Base-by-base conservation (phyloP, 305 asterid species). In the Plantago rigida region DNA sequence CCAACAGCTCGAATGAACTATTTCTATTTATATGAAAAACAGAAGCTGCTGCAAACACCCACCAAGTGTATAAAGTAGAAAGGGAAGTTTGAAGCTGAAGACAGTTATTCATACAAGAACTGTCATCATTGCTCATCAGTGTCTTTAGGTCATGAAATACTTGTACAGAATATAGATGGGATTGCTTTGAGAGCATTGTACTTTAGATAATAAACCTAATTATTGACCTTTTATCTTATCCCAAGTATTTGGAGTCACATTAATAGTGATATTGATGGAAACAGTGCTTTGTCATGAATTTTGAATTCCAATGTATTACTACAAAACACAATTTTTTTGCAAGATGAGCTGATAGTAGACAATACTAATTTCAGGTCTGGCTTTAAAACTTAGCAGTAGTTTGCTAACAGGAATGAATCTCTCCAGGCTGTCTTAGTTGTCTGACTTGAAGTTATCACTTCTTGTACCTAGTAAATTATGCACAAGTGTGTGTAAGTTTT, bases 401-500 rank as follows among this genome's bases (percentile, higher is more conserved):
- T 52, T 52, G 57, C 8, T 52, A 28, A 1, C 56, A 51, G 9
- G 22, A 51, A 51, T 19, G 56, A 51, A 8, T 51, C 41, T 34
- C 41, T 4, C 9, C 5, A 1, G 26, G 47, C 9, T 4, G 47
- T 50, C 5, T 44, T 44, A 15, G 42, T 55, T 42, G 41, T 24
- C 29, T 45, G 58, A 62, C 41, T n/a, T 3, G 64, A 12, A 50
- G 34, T 56, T 65, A 42, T 62, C 57, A 36, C 57, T 58, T 56
- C 19, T 49, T 56, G 17, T 49, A 47, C 41, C 12, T 28, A 56
- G 39, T 50, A 13, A 9, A 56, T 44, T 31, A 58, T 59, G 55
- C 64, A 67, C 60, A 14, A 8, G 28, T 50, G 22, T 51, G 10
- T 54, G 41, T 56, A 39, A 28, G 5, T 5, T 11, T 62, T 5